Base-by-base conservation (phyloP, 2,329 filamentous ascomycete species). In the Stemphylium beticola region DNA sequence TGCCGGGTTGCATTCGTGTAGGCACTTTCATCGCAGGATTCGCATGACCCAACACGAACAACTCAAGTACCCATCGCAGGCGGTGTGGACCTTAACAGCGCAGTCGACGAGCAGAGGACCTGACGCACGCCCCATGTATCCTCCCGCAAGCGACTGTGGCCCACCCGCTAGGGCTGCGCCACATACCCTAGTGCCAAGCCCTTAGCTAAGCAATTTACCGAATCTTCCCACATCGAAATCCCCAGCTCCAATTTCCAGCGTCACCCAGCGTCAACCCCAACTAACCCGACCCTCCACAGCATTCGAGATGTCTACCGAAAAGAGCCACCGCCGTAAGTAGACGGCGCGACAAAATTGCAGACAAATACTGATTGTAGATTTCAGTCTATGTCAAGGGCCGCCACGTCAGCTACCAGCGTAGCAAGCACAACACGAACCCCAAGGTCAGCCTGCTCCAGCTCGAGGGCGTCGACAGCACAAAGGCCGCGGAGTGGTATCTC, bases 381-480 rank as follows among this genome's bases (percentile, higher is more conserved):
- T n/a, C 44, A 57, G 54, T 57, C 40, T 57, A 57, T 34, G 49
- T 57, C 37, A 96, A 91, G 91, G 93, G 91, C 85, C 92, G 91
- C 82, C 93, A 97, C 87, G 83, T 97, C 82, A 93, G 90, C 83
- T 96, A 96, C 86, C 89, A 96, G 86, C 90, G 93, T 81, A 89
- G 89, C 79, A 92, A 93, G 85, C 58, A 57, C 55, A 62, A 58
- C 50, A 57, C 53, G 14, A 64, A 64, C 61, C 60, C 61, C 57
- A 62, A 88, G 83, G 93, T 90, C 74, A 91, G 90, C 79, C 85
- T 97, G 82, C 89, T 97, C 83, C 92, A 96, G 88, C 96, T 97
- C 75, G 93, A 97, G 86, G 93, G 93, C 81, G 93, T 97, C 74
- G 92, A 95, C 74, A 86, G 91, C 85, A 87, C 89, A 76, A 84